Evolutionary conservation across 2,329 filamentous ascomycete species (phyloP).

Genomic region (Hawksworthiomyces lignivorus): DNA sequence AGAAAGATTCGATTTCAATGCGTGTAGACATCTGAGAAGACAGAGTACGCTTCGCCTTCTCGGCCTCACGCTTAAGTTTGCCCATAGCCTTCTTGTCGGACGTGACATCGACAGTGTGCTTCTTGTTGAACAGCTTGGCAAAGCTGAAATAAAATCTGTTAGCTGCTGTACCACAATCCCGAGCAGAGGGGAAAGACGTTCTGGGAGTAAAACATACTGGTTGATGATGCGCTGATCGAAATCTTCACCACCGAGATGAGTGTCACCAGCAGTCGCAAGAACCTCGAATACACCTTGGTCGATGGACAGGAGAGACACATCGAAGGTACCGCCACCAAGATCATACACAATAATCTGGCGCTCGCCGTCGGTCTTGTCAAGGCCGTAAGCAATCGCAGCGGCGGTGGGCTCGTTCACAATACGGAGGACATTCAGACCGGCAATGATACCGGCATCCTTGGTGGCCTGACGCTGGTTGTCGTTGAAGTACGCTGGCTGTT

Average conservation of each 20-base stretch:
- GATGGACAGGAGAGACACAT: constrained; percentile 88
- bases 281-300: constrained; percentile 93
- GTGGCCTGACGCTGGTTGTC: constrained; percentile 95
- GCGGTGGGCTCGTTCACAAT: constrained; percentile 96
- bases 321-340: constrained; percentile 89
- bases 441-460: constrained; percentile 89
- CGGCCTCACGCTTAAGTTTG: constrained; percentile 98
- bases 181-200: background rate
- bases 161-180: background rate
- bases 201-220: constrained; percentile 41
- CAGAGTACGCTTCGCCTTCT: constrained; percentile 98
- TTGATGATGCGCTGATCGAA: constrained; percentile 97
- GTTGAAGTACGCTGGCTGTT: constrained; percentile 87
- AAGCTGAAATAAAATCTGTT: constrained; percentile 57
- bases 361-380: constrained; percentile 78
- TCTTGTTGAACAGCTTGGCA: constrained; percentile 98
- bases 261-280: constrained; percentile 89
- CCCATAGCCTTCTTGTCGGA: constrained; percentile 97
- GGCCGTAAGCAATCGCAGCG: constrained; percentile 88
- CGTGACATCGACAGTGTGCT: constrained; percentile 83
- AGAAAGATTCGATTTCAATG: constrained; percentile 96
- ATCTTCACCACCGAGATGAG: constrained; percentile 95
- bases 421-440: constrained; percentile 89
- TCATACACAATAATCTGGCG: constrained; percentile 90
- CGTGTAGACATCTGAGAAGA: constrained; percentile 89